Conservation (phyloP, 495 filamentous ascomycete species). For the Aspergillus bridgeri region DNA sequence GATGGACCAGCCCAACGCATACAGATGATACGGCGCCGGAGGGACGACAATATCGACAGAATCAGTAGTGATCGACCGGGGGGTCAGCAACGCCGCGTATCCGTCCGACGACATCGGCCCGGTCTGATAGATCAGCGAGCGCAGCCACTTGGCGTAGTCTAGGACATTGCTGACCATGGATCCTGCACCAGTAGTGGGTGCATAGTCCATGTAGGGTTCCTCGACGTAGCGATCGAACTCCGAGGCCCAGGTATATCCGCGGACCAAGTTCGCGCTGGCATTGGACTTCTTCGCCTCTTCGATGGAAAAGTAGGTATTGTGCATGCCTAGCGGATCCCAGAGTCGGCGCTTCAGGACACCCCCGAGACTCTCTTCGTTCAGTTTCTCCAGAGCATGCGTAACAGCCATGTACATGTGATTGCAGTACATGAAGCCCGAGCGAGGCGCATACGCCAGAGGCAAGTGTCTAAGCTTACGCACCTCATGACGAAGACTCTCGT, state of each 20-base stretch:
- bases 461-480: conserved; percentile 37
- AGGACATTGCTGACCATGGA: conserved; percentile 47
- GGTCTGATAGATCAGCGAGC: conserved; percentile 28
- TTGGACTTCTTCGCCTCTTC: conserved; percentile 13
- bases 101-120: conserved; percentile 29
- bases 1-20: conserved; percentile 46
- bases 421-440: conserved; percentile 44
- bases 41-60: conserved; percentile 9
- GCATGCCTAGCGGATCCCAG: conserved; percentile 52
- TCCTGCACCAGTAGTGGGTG: conserved; percentile 45
- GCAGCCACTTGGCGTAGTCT: conserved; percentile 52
- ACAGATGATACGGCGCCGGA: conserved; percentile 21
- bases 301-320: conserved; percentile 30
- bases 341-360: conserved; percentile 36
- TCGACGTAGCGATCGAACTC: conserved; percentile 4
- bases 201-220: conserved; percentile 25
- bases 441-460: conserved; percentile 31
- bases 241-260: conserved; percentile 20
- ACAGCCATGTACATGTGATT: conserved; percentile 49
- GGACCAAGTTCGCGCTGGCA: conserved; percentile 7
- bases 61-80: conserved; percentile 27
- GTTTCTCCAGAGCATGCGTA: conserved; percentile 39
- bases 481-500: conserved; percentile 12
- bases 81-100: conserved; percentile 34
- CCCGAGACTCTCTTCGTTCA: conserved; percentile 38